Evolutionary conservation across 2,329 filamentous ascomycete species (phyloP).

Genomic region (Aspergillus fumigatus): DNA sequence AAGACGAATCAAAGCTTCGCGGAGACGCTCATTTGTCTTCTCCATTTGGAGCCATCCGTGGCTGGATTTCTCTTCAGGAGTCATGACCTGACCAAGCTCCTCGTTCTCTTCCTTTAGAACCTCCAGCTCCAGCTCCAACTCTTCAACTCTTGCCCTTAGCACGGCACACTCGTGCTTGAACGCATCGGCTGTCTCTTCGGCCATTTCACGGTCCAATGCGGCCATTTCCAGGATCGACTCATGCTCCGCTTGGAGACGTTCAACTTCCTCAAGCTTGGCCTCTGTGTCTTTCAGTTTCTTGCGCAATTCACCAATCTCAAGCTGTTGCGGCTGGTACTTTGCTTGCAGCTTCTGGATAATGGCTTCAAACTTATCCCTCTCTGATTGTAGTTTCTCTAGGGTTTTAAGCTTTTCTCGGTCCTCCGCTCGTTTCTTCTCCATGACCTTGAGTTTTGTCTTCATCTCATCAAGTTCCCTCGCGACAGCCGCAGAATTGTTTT

Average conservation of each 20-base stretch:
- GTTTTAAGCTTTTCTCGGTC: slow-evolving; percentile 80
- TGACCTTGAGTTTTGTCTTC: slow-evolving; percentile 77
- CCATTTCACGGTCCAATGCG: slow-evolving; percentile 89
- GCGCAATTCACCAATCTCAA: slow-evolving; percentile 71
- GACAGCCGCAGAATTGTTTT: slow-evolving; percentile 40
- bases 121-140: slow-evolving; percentile 82
- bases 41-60: slow-evolving; percentile 90
- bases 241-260: slow-evolving; percentile 73
- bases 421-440: slow-evolving; percentile 82
- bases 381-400: slow-evolving; percentile 67
- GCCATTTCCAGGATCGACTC: slow-evolving; percentile 82
- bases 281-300: slow-evolving; percentile 75
- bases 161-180: slow-evolving; percentile 75
- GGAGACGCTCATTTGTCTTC: slow-evolving; percentile 78
- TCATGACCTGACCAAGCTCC: slow-evolving; percentile 79
- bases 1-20: slow-evolving; percentile 77
- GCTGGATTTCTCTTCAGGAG: slow-evolving; percentile 78
- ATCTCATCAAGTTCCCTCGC: slow-evolving; percentile 76
- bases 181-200: slow-evolving; percentile 83
- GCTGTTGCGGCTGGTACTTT: slow-evolving; percentile 80
- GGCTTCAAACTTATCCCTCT: slow-evolving; percentile 55
- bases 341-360: slow-evolving; percentile 88
- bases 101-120: slow-evolving; percentile 82
- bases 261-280: slow-evolving; percentile 62
- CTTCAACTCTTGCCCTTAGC: slow-evolving; percentile 71